These are phyloP conservation scores for Alternaria sp. DNA, from an alignment of 2,329 filamentous ascomycete species.

Conservation along the genomic window DNA sequence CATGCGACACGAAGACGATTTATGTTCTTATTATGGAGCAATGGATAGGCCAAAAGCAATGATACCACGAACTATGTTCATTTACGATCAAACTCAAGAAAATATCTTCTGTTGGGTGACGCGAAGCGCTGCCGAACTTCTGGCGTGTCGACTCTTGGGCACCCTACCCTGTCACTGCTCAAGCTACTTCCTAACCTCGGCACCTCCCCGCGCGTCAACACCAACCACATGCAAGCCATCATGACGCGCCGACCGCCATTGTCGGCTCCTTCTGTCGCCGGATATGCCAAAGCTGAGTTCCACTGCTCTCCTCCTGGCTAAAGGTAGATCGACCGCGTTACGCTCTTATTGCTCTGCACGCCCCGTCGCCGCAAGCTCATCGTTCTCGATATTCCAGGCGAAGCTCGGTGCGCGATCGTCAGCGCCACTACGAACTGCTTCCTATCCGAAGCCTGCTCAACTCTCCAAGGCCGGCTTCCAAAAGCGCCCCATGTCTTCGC, in stretches of 20 bases:
- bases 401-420: background rate
- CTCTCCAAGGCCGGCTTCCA: background rate
- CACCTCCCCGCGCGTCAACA: conserved; percentile 37
- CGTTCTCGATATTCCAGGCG: background rate
- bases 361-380: background rate
- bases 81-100: background rate
- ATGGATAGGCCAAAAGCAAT: conserved; percentile 45
- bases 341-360: background rate
- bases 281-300: conserved; percentile 34
- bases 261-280: conserved; percentile 19
- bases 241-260: conserved; percentile 24
- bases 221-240: conserved; percentile 23
- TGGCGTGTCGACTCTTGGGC: background rate
- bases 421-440: background rate
- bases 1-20: conserved; percentile 28
- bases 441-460: background rate
- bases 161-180: background rate
- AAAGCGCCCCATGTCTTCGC: conserved; percentile 39
- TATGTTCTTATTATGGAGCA: conserved; percentile 30
- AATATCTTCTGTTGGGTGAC: background rate
- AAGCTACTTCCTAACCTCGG: conserved; percentile 37
- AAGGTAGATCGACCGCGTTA: background rate
- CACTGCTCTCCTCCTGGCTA: conserved; percentile 16
- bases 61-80: conserved; percentile 40
- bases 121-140: conserved; percentile 9